Evolutionary conservation across 805 yeast genomes (phyloP).

Genomic region (Candida pini): DNA sequence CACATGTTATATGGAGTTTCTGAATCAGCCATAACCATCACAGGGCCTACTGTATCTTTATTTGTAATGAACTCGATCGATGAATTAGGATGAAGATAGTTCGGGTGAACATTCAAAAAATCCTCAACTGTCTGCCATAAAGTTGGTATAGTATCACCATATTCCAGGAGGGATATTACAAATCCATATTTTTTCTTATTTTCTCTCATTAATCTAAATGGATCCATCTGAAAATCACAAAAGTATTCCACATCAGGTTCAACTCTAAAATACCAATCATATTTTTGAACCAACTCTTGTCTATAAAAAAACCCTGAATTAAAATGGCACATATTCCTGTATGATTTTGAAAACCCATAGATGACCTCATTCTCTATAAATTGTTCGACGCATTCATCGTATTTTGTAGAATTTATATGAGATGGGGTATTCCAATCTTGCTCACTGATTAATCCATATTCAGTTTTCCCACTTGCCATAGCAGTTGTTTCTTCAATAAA

Average conservation of each 20-base stretch:
- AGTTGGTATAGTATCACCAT: conserved; percentile 78
- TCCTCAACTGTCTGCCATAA: conserved; percentile 74
- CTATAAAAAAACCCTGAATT: conserved; percentile 88
- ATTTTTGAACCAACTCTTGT: conserved; percentile 63
- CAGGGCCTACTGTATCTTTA: conserved; percentile 41
- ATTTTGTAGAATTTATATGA: conserved; percentile 55
- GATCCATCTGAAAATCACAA: conserved; percentile 87
- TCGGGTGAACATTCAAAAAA: conserved; percentile 51
- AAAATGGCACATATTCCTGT: conserved; percentile 93
- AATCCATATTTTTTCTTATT: conserved; percentile 81
- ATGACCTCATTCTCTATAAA: conserved; percentile 44
- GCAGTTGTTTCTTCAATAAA: conserved; percentile 56
- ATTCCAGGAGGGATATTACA: conserved; percentile 78
- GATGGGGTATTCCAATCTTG: conserved; percentile 77
- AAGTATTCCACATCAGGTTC: conserved; percentile 88
- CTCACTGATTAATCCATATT: conserved; percentile 59
- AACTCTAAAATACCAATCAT: conserved; percentile 91
- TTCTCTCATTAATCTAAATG: conserved; percentile 74
- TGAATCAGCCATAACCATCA: conserved; percentile 31
- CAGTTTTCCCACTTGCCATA: conserved; percentile 62
- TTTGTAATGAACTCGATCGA: conserved; percentile 53
- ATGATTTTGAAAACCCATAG: conserved; percentile 61
- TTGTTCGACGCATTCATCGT: conserved; percentile 40
- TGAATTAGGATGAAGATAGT: conserved; percentile 59
- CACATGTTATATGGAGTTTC: conserved; percentile 68